Evolutionary conservation across 2,329 filamentous ascomycete species (phyloP), one percentile per base, ranked within the genome.

Genomic region (Cladosporium sp.): DNA sequence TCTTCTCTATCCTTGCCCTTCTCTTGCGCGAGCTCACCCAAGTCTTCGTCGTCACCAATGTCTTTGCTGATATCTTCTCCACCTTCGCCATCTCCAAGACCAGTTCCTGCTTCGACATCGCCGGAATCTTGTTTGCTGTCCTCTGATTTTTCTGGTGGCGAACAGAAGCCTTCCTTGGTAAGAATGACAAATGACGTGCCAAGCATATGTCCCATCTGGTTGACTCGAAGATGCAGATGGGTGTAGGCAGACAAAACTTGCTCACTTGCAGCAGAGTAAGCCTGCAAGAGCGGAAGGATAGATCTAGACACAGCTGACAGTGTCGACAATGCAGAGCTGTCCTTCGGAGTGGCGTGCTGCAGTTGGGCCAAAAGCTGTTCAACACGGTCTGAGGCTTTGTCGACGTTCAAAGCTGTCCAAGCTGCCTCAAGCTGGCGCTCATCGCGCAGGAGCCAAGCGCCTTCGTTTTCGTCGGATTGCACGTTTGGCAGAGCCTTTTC

Each of bases 41-140:
- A 77, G 70, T 99, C 92, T 71, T 99, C 94, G 60, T 99, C 93
- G 15, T 93, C 88, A 62, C 90, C 85, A 47, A 99, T 88, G 68
- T 99, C 94, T 71, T 99, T 97, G 74, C 92, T 97, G 63, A 99
- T 97, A 72, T 99, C 93, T 70, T 99, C 92, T 4, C 89, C 92
- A 17, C 93, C 95, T 72, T 97, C 90, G 10, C 94, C 95, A 45
- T 97, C 94, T 19, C 94, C 95, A 22, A 99, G 84, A 34, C 94
- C 95, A 10, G 92, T 97, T 15, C 95, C 95, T 36, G 85, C 86
- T 73, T 99, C 93, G 28, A 97, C 79, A 65, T 96, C 89, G 12
- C 92, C 90, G 22, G 84, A 82, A 59, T 68, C 60, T 19, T 68
- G 60, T 0, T 68, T 58, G 20, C 61, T 71, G 15, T 63, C 62